Base-by-base conservation (phyloP, 208 protist species). In the Trypanosoma platydactyli region DNA sequence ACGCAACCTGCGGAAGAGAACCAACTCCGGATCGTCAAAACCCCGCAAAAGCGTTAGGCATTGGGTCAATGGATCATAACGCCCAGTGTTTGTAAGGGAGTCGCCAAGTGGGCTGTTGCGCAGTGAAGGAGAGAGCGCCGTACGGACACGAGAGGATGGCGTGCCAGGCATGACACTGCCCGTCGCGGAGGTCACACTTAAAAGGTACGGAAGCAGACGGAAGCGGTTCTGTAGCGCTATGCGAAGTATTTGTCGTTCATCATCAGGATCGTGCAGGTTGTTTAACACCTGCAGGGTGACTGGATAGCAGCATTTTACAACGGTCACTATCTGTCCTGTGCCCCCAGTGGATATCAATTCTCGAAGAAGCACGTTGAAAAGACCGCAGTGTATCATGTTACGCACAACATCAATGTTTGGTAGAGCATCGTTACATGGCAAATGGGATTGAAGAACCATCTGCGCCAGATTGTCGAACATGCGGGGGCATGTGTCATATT, bases 401-500 rank as follows among this genome's bases (percentile, higher is more conserved):
- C 77, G 88, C 59, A 86, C 78, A 11, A 79, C 76, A 11, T 71
- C 60, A 20, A 88, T 81, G 46, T 80, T 69, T 18, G 71, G 69
- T 45, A 91, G 45, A 11, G 56, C 48, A 22, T 75, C 69, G 70
- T 63, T 77, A n/a, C 78, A 73, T 0, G 63, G 46, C 6, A 73
- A 57, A 72, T 94, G 83, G 62, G 74, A 85, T 51, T 80, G 71
- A 40, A 78, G 68, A 51, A 94, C 79, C 78, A 94, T 91, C 63
- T 91, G 79, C 2, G 80, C 82, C 27, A 94, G 77, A 67, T 94
- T 91, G 48, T 85, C 83, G 67, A 91, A 91, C 84, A 94, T 88
- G 60, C 80, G 77, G 3, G 88, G 88, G 54, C 83, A 94, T 44
- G 84, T 59, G 54, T 84, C 80, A 73, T 89, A 94, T 64, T 87